A percentile compares a stretch with the other conserved stretches of the same genome.
Conservation (phyloP, 768 basidiomycete genomes). For the Auriculariales sp. region DNA sequence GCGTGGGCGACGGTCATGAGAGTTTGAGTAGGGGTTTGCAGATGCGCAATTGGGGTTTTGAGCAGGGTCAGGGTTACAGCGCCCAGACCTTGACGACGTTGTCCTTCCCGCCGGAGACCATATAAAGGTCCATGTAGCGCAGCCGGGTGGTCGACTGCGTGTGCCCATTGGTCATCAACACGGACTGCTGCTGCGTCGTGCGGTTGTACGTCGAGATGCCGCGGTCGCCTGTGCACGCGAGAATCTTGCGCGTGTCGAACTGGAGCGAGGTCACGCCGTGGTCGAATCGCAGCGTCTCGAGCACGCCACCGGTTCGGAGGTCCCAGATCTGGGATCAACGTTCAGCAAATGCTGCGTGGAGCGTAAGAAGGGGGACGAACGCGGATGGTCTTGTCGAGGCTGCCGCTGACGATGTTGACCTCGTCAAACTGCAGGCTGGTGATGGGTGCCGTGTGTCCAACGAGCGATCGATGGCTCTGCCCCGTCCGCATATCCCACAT, state of each 20-base stretch:
- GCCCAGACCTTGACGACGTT: conserved; percentile 86
- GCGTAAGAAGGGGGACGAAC: conserved; percentile 27
- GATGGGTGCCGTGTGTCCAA: conserved; percentile 87
- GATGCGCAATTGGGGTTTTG: too few relatives aligned
- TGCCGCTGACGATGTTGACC: conserved; percentile 81
- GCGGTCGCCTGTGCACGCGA: conserved; percentile 74
- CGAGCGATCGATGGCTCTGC: conserved; percentile 82
- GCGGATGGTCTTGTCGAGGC: conserved; percentile 83
- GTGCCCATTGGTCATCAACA: conserved; percentile 84
- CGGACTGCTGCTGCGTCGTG: conserved; percentile 78
- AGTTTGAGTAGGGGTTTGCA: too few relatives aligned
- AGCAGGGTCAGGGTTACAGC: conserved; percentile 30
- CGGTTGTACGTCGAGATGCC: conserved; percentile 74
- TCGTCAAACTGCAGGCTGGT: conserved; percentile 95
- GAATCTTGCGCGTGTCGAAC: conserved; percentile 87
- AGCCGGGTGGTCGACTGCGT: conserved; percentile 74
- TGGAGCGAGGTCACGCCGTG: conserved; percentile 82
- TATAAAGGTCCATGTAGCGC: conserved; percentile 92
- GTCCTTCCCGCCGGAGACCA: conserved; percentile 83
- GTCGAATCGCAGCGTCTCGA: conserved; percentile 84
- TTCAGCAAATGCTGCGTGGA: neutral
- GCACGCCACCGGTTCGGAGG: conserved; percentile 73
- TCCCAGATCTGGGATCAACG: conserved; percentile 78
- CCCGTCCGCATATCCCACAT: conserved; percentile 99
- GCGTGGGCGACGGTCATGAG: too few relatives aligned